These are phyloP conservation scores for Leccinum subgranulosum DNA, from an alignment of 768 basidiomycete genomes.

Conservation along the genomic window DNA sequence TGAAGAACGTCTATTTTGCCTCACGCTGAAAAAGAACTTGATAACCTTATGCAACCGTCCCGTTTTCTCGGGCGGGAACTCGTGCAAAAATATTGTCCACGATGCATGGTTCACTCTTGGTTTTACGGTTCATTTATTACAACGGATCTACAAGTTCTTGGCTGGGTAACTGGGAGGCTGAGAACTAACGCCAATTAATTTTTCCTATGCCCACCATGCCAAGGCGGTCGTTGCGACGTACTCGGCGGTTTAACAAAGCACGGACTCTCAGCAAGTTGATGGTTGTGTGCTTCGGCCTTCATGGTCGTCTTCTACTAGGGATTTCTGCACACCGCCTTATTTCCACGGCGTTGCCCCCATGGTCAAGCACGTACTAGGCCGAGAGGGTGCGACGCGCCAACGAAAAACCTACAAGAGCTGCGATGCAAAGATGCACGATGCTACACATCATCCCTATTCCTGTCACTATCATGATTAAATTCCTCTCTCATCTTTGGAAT, in stretches of 20 bases:
- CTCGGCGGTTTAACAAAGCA: background rate
- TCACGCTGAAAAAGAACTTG: background rate
- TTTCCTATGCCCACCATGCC: background rate
- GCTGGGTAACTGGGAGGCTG: background rate
- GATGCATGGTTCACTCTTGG: background rate
- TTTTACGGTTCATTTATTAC: background rate
- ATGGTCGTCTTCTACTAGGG: background rate
- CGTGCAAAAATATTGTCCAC: background rate
- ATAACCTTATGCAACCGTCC: background rate
- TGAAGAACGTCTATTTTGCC: background rate
- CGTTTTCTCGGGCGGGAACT: background rate
- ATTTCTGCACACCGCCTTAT: background rate
- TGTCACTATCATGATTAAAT: background rate
- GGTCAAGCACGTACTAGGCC: background rate
- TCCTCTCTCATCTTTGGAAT: background rate
- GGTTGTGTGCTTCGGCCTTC: background rate
- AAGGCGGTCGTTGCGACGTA: background rate
- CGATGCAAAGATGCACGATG: background rate
- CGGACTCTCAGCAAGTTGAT: background rate
- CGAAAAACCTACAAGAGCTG: constrained; percentile 5
- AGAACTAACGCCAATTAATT: background rate
- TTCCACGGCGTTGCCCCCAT: background rate
- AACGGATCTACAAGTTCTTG: background rate
- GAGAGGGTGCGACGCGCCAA: background rate
- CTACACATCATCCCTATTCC: background rate